Base-by-base conservation (phyloP, 208 protist species). In the Leishmania tropica region DNA sequence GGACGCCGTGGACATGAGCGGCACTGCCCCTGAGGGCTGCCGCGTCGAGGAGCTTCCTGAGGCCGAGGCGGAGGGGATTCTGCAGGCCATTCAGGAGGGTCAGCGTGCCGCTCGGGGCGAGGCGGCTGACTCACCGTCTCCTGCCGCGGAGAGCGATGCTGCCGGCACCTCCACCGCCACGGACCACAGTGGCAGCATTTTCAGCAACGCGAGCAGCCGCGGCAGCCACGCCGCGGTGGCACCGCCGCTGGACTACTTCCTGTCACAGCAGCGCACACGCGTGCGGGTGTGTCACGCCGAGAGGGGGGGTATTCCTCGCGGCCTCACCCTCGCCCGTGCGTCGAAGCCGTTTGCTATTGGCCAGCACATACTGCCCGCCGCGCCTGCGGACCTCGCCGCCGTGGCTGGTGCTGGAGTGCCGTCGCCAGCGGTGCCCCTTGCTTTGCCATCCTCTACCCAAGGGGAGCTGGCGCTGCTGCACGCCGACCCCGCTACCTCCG, bases 261-360 rank as follows among this genome's bases (percentile, higher is more conserved):
- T 92, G 40, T 89, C 86, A 4, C 62, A 77, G 28, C 70, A 70
- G 67, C 68, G 31, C 31, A 81, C 79, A 64, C 47, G 78, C 15
- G 88, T 92, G 42, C 86, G 80, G 1, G 88, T 92, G 79, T 92
- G 88, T 79, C 85, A 89, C 65, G 80, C 74, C 28, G 86, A 92
- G 72, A 81, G 88, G 15, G 88, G 86, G 2, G 88, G 86, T 10
- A 84, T 92, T 3, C 86, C 88, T 15, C 85, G 88, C 24, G 84
- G 84, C 17, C 73, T 92, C 19, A 87, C 88, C 31, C 68, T 92
- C 28, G 71, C 64, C 7, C 85, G 88, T 28, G 80, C 80, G 2
- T 56, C 64, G 8, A 10, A 51, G 4, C 81, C 86, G 31, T 90
- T 92, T 35, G 88, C 83, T 37, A 74, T 88, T 2, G 81, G 64